phyloP scores from a whole-genome alignment of 352 stramenopile genomes.

The Thalassiosira sp. region DNA sequence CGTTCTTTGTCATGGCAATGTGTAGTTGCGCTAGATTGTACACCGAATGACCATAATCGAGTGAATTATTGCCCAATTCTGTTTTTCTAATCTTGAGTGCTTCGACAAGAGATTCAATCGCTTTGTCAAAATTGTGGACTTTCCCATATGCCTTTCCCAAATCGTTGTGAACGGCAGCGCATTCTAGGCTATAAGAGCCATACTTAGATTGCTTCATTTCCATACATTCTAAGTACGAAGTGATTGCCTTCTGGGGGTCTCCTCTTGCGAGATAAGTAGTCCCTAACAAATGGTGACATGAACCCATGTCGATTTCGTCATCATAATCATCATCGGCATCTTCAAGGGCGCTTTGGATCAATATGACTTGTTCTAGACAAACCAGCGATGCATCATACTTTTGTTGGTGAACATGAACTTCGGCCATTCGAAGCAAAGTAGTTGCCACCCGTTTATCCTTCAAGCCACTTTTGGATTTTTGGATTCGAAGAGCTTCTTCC shows the following conservation, averaged over 20 bases:
- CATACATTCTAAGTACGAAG: slow-evolving; percentile 36
- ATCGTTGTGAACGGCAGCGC: slow-evolving; percentile 50
- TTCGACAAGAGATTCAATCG: slow-evolving; percentile 59
- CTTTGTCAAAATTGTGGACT: slow-evolving; percentile 44
- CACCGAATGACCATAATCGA: slow-evolving; percentile 51
- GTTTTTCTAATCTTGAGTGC: slow-evolving; percentile 55
- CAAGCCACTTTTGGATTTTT: slow-evolving; percentile 52
- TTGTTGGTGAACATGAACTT: slow-evolving; percentile 32
- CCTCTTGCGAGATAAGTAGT: slow-evolving; percentile 45
- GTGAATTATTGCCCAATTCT: slow-evolving; percentile 51
- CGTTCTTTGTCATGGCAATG: slow-evolving; percentile 37
- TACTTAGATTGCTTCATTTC: slow-evolving; percentile 44
- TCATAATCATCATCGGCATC: too few species aligned
- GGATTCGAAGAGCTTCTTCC: slow-evolving; percentile 55
- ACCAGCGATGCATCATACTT: slow-evolving; percentile 55
- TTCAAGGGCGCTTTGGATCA: slow-evolving; percentile 47
- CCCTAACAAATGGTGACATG: slow-evolving; percentile 48
- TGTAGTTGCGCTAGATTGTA: slow-evolving; percentile 50
- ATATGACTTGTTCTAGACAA: slow-evolving; percentile 57
- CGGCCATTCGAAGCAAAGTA: slow-evolving; percentile 52
- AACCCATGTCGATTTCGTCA: slow-evolving; percentile 42
- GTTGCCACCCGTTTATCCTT: slow-evolving; percentile 47
- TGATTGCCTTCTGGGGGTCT: slow-evolving; percentile 51
- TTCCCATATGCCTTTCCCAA: slow-evolving; percentile 58
- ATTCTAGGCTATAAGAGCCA: slow-evolving; percentile 53